Conservation (phyloP, 768 basidiomycete genomes). For the Lentinula sp. region DNA sequence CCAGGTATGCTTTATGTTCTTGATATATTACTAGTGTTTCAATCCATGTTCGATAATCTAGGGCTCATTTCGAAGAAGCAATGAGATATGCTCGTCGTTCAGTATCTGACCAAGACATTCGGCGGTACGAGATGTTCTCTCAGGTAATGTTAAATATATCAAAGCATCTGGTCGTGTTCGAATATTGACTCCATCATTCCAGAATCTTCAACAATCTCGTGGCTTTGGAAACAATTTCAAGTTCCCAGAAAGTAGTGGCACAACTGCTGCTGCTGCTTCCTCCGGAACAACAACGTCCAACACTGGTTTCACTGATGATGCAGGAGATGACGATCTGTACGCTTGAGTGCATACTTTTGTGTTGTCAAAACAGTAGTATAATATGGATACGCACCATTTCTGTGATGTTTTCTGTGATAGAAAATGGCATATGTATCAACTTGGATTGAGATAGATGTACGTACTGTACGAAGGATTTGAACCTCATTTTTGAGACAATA, state of each 20-base stretch:
- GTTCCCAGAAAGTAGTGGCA: constrained; percentile 79
- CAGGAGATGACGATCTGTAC: constrained; percentile 88
- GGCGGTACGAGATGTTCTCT: constrained; percentile 97
- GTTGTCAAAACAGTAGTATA: too few relatives aligned
- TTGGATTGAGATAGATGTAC: too few relatives aligned
- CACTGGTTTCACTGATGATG: constrained; percentile 77
- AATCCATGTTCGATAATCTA: constrained; percentile 16
- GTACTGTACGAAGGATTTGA: too few relatives aligned
- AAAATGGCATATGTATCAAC: too few relatives aligned
- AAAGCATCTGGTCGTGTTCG: constrained; percentile 3
- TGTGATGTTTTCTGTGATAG: too few relatives aligned
- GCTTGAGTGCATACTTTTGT: constrained; percentile 37
- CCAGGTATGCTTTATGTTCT: constrained; percentile 38
- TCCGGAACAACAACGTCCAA: constrained; percentile 49
- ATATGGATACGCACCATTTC: too few relatives aligned
- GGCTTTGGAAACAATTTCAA: constrained; percentile 95
- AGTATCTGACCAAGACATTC: constrained; percentile 93
- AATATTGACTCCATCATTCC: constrained; percentile 10
- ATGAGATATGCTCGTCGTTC: constrained; percentile 98
- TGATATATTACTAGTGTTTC: background rate
- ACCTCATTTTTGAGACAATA: too few relatives aligned
- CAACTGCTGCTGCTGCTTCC: constrained; percentile 30
- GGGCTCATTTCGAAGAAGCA: constrained; percentile 97
- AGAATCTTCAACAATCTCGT: constrained; percentile 89
- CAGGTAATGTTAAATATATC: constrained; percentile 45